These are phyloP conservation scores for Gossypium longicalyx DNA, from an alignment of 345 rosid genomes.

Conservation along the genomic window DNA sequence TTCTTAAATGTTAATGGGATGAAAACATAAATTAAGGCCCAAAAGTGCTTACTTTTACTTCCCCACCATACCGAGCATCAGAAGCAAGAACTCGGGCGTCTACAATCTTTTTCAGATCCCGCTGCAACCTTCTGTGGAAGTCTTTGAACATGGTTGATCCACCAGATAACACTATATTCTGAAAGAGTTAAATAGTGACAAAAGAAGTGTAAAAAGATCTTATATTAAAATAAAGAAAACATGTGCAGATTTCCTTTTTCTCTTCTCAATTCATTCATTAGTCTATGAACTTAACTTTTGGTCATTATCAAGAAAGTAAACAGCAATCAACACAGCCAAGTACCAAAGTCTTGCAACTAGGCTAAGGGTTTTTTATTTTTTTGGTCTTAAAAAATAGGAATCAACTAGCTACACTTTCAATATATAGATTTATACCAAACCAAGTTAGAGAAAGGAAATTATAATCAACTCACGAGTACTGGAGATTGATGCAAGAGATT, in stretches of 20 bases:
- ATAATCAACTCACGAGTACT: background rate
- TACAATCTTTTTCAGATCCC: slow-evolving; percentile 92
- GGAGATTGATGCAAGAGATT: background rate
- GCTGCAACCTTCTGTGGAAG: slow-evolving; percentile 92
- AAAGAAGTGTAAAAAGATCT: background rate
- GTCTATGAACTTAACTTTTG: background rate
- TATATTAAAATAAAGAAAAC: background rate
- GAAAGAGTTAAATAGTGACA: slow-evolving; percentile 23
- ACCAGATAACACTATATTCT: slow-evolving; percentile 96
- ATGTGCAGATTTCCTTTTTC: background rate
- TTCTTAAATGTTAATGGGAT: slow-evolving; percentile 1
- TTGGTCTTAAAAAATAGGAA: background rate
- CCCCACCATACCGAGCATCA: slow-evolving; percentile 73
- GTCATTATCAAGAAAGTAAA: background rate
- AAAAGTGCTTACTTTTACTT: slow-evolving; percentile 48
- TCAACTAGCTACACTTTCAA: background rate
- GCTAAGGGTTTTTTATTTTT: background rate
- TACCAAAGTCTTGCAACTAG: background rate
- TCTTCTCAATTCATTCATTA: background rate
- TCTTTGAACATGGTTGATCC: slow-evolving; percentile 99
- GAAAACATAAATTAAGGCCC: background rate
- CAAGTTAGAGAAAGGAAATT: background rate
- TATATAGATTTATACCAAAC: background rate
- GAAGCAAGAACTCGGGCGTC: slow-evolving; percentile 85
- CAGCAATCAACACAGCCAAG: background rate